Percentiles rank a stretch among this genome's conserved stretches.
Conservation (phyloP, 108 stramenopile species). For the Licmophora abbreviata region DNA sequence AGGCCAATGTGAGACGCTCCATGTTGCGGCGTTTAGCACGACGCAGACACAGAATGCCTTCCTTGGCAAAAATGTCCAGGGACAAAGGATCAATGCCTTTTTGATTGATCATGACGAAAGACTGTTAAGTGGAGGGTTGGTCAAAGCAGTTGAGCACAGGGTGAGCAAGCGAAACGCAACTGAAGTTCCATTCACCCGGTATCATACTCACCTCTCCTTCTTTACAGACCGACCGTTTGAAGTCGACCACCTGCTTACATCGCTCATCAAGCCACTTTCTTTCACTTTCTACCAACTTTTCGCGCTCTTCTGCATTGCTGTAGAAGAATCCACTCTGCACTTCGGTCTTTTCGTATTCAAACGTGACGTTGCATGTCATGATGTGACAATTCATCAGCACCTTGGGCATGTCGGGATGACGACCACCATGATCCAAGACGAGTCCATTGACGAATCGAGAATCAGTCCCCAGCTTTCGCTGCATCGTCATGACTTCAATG, state of each 20-base stretch:
- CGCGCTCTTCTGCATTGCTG: slow-evolving; percentile 92
- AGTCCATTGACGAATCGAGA: slow-evolving; percentile 90
- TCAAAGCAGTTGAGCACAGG: neutral
- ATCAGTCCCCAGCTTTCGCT: slow-evolving; percentile 70
- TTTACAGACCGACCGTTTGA: slow-evolving; percentile 91
- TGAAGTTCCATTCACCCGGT: neutral
- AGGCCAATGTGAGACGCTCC: slow-evolving; percentile 97
- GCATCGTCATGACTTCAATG: slow-evolving; percentile 97
- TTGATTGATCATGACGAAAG: slow-evolving; percentile 98
- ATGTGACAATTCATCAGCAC: slow-evolving; percentile 88
- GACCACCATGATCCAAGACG: slow-evolving; percentile 98
- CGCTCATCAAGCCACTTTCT: slow-evolving; percentile 97
- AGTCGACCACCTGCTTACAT: slow-evolving; percentile 89
- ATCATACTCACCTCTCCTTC: slow-evolving; percentile 55
- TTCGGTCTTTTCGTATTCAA: slow-evolving; percentile 99
- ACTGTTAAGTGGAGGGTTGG: slow-evolving; percentile 12
- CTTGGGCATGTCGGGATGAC: slow-evolving; percentile 99
- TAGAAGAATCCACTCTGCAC: slow-evolving; percentile 94
- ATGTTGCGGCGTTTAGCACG: slow-evolving; percentile 98
- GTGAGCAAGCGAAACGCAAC: neutral
- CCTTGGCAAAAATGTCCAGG: slow-evolving; percentile 99
- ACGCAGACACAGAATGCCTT: slow-evolving; percentile 95
- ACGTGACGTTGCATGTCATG: slow-evolving; percentile 96
- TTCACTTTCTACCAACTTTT: slow-evolving; percentile 96
- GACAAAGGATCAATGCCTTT: slow-evolving; percentile 98